Percentiles rank a stretch among this genome's conserved stretches.
Evolutionary conservation across 1,139 yeast genomes (phyloP).

Genomic region (Kodamaea sp.): DNA sequence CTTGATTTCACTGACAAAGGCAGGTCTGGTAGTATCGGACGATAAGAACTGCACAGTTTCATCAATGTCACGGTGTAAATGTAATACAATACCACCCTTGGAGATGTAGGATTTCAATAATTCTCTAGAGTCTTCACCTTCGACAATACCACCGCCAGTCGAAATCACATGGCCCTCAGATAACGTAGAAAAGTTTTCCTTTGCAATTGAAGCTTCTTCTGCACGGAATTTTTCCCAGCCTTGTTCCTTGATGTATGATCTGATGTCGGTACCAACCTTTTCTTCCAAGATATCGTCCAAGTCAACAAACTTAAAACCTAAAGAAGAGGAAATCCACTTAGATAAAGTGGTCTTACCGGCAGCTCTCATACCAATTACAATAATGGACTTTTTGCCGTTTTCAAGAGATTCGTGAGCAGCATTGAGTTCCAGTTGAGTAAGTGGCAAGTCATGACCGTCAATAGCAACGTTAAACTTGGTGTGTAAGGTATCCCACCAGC

Average conservation of each 20-base stretch:
- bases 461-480: constrained; percentile 60
- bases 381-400: constrained; percentile 55
- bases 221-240: constrained; percentile 89
- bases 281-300: constrained; percentile 71
- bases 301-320: constrained; percentile 75
- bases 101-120: constrained; percentile 52
- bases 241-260: constrained; percentile 57
- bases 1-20: constrained; percentile 72
- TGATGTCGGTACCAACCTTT: constrained; percentile 52
- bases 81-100: constrained; percentile 75
- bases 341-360: constrained; percentile 93
- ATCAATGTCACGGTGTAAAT: constrained; percentile 82
- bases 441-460: constrained; percentile 58
- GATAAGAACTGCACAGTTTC: constrained; percentile 73
- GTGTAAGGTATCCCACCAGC: constrained; percentile 96
- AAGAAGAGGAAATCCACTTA: constrained; percentile 67
- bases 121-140: constrained; percentile 63
- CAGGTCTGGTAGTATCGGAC: constrained; percentile 82
- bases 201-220: constrained; percentile 59
- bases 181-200: constrained; percentile 45
- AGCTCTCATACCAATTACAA: constrained; percentile 96
- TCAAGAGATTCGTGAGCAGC: constrained; percentile 11
- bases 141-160: constrained; percentile 97
- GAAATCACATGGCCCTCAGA: constrained; percentile 69
- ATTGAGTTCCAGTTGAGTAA: constrained; percentile 14